phyloP scores from a whole-genome alignment of 1,284 basidiomycete genomes.

The Naganishia sp. region DNA sequence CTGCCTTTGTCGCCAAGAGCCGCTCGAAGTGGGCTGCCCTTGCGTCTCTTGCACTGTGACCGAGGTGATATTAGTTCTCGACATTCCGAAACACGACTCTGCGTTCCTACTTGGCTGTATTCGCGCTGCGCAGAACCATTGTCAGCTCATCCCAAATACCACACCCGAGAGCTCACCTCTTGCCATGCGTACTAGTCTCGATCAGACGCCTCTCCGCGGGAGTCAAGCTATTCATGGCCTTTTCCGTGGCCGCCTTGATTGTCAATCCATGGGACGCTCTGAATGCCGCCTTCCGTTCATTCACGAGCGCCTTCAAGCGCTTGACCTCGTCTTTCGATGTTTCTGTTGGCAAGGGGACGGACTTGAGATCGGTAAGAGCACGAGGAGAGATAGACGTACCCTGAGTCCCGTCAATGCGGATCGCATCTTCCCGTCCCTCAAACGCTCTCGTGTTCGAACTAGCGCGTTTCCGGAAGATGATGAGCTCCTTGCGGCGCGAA shows the following conservation, averaged over 20 bases:
- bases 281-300: background rate
- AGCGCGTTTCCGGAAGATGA: background rate
- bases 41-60: conserved; percentile 24
- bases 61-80: background rate
- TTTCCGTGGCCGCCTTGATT: conserved; percentile 14
- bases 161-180: conserved; percentile 12
- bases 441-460: conserved; percentile 28
- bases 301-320: conserved; percentile 20
- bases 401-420: conserved; percentile 20
- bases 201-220: conserved; percentile 20
- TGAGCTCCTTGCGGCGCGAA: background rate
- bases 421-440: conserved; percentile 24
- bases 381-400: background rate
- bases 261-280: conserved; percentile 5
- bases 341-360: background rate
- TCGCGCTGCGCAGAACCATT: background rate
- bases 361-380: background rate
- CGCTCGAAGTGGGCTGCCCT: conserved; percentile 28
- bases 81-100: no score
- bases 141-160: background rate
- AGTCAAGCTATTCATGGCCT: conserved; percentile 18
- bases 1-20: conserved; percentile 14
- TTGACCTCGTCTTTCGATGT: conserved; percentile 25
- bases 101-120: conserved; percentile 14
- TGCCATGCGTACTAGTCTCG: conserved; percentile 25